Conservation (phyloP, 805 yeast species). For the Starmerella etchellsii region DNA sequence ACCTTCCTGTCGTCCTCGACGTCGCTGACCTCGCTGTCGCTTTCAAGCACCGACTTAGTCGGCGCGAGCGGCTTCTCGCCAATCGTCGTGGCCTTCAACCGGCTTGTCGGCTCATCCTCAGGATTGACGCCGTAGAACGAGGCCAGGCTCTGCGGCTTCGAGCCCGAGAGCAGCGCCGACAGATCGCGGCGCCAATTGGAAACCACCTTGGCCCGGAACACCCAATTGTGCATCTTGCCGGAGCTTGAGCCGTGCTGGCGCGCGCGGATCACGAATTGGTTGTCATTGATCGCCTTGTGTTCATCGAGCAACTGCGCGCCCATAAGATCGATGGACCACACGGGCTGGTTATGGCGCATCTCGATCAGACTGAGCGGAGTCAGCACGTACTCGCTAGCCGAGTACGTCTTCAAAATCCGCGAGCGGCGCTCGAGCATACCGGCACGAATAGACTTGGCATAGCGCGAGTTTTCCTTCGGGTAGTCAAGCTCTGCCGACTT, state of each 20-base stretch:
- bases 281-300: conserved; percentile 39
- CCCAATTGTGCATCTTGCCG: conserved; percentile 73
- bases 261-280: conserved; percentile 56
- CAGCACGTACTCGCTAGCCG: conserved; percentile 80
- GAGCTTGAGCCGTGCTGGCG: conserved; percentile 21
- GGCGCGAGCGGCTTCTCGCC: background rate
- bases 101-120: no score
- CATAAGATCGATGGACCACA: conserved; percentile 19
- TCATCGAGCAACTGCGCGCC: conserved; percentile 76
- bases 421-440: conserved; percentile 83
- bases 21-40: conserved; percentile 16
- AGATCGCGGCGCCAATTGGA: conserved; percentile 73
- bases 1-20: conserved; percentile 5
- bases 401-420: conserved; percentile 80
- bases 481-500: conserved; percentile 28
- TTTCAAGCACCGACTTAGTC: conserved; percentile 1
- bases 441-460: conserved; percentile 54
- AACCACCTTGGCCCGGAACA: conserved; percentile 80
- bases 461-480: conserved; percentile 54
- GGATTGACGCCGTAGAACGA: background rate
- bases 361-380: conserved; percentile 85
- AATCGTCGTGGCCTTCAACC: background rate
- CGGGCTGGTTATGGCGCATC: conserved; percentile 41
- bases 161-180: conserved; percentile 43
- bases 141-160: background rate